Percentiles rank a stretch among this genome's conserved stretches.
Conservation (phyloP, 768 basidiomycete species). For the Pilatotrama ljubarskyi region DNA sequence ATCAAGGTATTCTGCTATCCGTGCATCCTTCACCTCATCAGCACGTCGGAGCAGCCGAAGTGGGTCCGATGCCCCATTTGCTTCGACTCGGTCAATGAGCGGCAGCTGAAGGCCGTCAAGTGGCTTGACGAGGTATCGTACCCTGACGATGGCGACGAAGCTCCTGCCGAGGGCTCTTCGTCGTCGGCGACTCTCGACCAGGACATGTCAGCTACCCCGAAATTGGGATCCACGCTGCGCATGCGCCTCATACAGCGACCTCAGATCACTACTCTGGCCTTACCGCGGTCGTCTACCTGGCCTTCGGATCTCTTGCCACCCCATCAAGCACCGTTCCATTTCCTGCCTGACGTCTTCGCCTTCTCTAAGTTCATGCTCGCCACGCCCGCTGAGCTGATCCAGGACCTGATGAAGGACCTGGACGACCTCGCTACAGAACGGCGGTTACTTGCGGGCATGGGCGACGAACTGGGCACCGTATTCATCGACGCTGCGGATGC, state of each 20-base stretch:
- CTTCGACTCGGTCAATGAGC: constrained; percentile 88
- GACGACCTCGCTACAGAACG: constrained; percentile 73
- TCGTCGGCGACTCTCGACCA: constrained; percentile 45
- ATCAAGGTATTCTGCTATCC: constrained; percentile 89
- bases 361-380: constrained; percentile 97
- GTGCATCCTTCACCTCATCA: constrained; percentile 90
- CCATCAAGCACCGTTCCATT: constrained; percentile 93
- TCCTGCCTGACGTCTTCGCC: constrained; percentile 85
- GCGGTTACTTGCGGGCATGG: constrained; percentile 58
- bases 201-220: constrained; percentile 42
- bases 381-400: constrained; percentile 79
- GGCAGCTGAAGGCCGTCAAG: constrained; percentile 89
- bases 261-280: constrained; percentile 90
- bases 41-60: constrained; percentile 76
- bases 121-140: constrained; percentile 67
- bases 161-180: constrained; percentile 42
- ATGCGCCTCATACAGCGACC: constrained; percentile 94
- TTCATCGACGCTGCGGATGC: constrained; percentile 81
- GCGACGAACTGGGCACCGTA: constrained; percentile 73
- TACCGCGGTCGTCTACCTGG: constrained; percentile 91
- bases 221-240: constrained; percentile 59
- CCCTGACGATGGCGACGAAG: constrained; percentile 35
- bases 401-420: constrained; percentile 72
- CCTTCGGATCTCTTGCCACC: constrained; percentile 90
- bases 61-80: constrained; percentile 96